Base-by-base conservation (phyloP, 2,329 filamentous ascomycete genomes). In the Fusarium sambucinum region DNA sequence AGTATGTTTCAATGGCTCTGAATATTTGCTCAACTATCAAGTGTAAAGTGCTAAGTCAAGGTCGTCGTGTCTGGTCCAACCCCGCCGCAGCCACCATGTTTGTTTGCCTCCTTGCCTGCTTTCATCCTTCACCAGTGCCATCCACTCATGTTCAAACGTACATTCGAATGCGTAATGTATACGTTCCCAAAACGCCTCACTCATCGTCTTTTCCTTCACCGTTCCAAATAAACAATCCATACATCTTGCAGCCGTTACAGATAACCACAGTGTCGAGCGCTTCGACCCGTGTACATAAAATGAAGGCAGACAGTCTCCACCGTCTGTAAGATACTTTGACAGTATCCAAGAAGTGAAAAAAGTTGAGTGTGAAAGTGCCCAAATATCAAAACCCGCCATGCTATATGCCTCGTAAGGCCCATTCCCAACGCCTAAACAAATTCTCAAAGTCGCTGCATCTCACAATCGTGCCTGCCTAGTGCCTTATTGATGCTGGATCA, bases 401-500 rank as follows among this genome's bases (percentile, higher is more conserved):
- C 56, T 67, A 60, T 67, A 59, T 60, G 66, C 69, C 67, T 63
- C 56, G 56, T 64, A 38, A 32, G 66, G 58, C 60, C 59, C 54
- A 35, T 68, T 59, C 57, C 70, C 57, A 69, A 71, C 71, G 70
- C 71, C 71, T 59, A 58, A 59, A 30, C 53, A 59, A 69, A 70
- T 55, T 73, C 54, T 59, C 70, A 63, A 68, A 65, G 50, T 62
- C 44, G 59, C 60, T 62, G 13, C 33, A 30, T 54, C 42, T 42
- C 46, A 41, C 53, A 30, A 8, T 55, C 44, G 46, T 51, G 42
- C 58, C 41, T 47, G 47, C 45, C 46, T 45, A 30, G 42, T 54
- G 33, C 32, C 42, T n/a, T 72, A 66, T 42, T 72, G 68, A 33
- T 59, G 63, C 23, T 73, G 70, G 13, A 84, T 78, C 76, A 86